phyloP scores from a whole-genome alignment of 2,329 filamentous ascomycete genomes.

The Lojkania enalia region DNA sequence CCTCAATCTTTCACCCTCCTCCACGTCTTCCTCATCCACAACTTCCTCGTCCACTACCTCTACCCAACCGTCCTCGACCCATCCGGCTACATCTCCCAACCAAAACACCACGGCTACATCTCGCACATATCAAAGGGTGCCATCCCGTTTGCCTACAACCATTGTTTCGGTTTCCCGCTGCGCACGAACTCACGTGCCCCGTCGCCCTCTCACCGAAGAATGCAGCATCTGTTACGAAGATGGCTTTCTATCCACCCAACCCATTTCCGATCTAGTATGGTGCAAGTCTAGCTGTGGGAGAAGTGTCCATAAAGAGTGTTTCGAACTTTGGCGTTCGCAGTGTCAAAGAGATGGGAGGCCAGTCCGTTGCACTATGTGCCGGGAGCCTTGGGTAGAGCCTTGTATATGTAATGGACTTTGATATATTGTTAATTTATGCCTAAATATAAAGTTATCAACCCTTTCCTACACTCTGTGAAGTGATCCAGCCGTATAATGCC shows the following conservation, averaged over 20 bases:
- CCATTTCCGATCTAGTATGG: constrained; percentile 18
- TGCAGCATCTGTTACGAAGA: constrained; percentile 6
- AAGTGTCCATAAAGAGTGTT: constrained; percentile 20
- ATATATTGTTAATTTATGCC: no score
- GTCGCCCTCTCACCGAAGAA: constrained; percentile 4
- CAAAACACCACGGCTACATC: no score
- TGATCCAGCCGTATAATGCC: no score
- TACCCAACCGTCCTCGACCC: neutral
- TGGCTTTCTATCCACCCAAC: neutral
- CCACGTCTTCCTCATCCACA: no score
- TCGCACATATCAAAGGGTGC: no score
- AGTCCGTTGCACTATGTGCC: constrained; percentile 18
- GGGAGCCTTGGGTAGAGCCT: constrained; percentile 13
- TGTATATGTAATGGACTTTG: neutral
- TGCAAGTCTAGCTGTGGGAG: constrained; percentile 21
- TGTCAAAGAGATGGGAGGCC: neutral
- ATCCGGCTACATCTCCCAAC: neutral
- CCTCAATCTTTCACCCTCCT: no score
- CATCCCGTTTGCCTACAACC: no score
- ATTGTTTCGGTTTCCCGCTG: neutral
- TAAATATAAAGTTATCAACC: no score
- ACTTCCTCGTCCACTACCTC: no score
- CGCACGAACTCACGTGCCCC: constrained; percentile 1
- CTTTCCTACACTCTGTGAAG: no score
- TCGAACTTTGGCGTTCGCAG: constrained; percentile 15